A percentile compares a stretch with the other conserved stretches of the same genome.
These are phyloP conservation scores for Phytophthora foliorum DNA, from an alignment of 352 stramenopile genomes.

Conservation along the genomic window DNA sequence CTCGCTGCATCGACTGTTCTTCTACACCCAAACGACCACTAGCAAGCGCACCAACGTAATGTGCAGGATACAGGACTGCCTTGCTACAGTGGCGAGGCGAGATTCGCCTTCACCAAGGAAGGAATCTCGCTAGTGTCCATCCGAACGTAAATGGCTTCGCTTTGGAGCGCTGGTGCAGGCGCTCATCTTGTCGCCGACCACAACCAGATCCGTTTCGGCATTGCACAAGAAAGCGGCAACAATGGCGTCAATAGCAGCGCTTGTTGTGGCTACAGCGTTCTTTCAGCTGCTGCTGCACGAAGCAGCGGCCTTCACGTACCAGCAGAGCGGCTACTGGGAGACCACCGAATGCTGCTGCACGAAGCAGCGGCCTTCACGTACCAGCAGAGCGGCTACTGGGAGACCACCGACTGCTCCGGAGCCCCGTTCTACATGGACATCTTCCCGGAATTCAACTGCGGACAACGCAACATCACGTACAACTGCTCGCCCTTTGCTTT, in stretches of 20 bases:
- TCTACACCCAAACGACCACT: background rate
- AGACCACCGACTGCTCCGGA: constrained; percentile 10
- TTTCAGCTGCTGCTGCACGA: background rate
- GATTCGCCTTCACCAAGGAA: background rate
- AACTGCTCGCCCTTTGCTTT: constrained; percentile 30
- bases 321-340: constrained; percentile 20
- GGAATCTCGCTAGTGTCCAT: background rate
- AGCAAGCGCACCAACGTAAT: background rate
- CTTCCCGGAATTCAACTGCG: constrained; percentile 26
- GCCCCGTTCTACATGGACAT: constrained; percentile 27
- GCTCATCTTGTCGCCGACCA: background rate
- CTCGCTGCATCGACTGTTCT: too few relatives aligned
- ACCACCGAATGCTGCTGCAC: constrained; percentile 4
- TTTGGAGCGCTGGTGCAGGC: too few relatives aligned
- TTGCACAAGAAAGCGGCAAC: background rate
- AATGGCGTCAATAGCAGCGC: background rate
- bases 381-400: constrained; percentile 22
- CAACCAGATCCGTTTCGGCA: background rate
- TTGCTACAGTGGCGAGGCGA: constrained; percentile 5
- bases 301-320: constrained; percentile 18
- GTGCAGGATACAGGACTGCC: constrained; percentile 5
- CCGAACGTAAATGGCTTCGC: constrained; percentile 10
- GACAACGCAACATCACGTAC: constrained; percentile 32
- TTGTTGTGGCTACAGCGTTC: background rate
- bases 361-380: constrained; percentile 15